Conservation (phyloP, 2,329 filamentous ascomycete species). For the Fusarium bactridioides region DNA sequence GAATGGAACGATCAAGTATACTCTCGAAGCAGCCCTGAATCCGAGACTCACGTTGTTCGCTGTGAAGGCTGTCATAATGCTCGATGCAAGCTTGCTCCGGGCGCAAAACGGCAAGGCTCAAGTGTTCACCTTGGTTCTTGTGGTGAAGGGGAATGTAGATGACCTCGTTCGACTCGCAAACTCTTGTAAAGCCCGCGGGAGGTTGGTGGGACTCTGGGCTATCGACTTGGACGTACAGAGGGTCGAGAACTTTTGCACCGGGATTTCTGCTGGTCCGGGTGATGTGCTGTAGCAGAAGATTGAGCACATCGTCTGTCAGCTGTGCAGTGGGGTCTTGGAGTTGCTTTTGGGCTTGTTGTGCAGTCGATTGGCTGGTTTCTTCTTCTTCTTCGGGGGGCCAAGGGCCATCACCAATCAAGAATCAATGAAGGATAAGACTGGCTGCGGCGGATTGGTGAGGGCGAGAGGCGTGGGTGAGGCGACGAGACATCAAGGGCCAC, state of each 20-base stretch:
- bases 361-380: background rate
- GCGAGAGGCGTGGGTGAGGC: background rate
- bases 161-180: background rate
- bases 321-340: background rate
- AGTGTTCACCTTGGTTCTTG: background rate
- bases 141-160: background rate
- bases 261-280: background rate
- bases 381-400: too few relatives aligned
- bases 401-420: background rate
- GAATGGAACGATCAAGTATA: background rate
- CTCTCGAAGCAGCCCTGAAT: background rate
- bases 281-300: background rate
- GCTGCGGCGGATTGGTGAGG: background rate
- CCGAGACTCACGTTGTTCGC: background rate
- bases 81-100: background rate
- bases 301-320: background rate
- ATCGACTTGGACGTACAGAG: background rate
- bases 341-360: background rate
- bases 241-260: background rate
- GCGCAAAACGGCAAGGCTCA: background rate
- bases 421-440: background rate
- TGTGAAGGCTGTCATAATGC: background rate
- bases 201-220: background rate
- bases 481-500: background rate
- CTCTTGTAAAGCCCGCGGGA: background rate